These are phyloP conservation scores for Geranium incanum DNA, from an alignment of 441 rosid species.

Conservation along the genomic window DNA sequence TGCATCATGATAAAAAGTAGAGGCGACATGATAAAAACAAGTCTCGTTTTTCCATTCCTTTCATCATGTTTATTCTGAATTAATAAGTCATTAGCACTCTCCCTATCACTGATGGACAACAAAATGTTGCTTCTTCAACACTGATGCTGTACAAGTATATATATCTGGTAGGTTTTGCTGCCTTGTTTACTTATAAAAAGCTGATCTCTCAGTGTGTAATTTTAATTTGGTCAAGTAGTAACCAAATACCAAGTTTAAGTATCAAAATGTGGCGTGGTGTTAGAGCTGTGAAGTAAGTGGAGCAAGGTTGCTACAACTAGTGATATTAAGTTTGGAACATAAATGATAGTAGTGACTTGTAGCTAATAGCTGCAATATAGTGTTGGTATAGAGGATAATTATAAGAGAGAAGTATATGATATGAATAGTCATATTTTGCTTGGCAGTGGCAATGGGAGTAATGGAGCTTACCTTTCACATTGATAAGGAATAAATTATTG, in stretches of 20 bases:
- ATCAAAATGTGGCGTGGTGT: neutral
- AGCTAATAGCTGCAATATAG: neutral
- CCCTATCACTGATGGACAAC: too few species aligned
- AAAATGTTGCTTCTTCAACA: neutral
- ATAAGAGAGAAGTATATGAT: too few species aligned
- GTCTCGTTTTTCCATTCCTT: neutral
- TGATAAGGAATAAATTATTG: neutral
- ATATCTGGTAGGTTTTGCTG: neutral
- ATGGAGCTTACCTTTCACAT: neutral
- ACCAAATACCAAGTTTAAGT: neutral
- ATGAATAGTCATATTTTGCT: neutral
- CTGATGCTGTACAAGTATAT: too few species aligned
- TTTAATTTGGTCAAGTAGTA: neutral
- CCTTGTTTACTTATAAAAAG: neutral
- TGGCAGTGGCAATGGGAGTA: neutral
- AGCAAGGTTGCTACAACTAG: too few species aligned
- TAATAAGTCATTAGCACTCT: too few species aligned
- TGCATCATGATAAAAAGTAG: neutral
- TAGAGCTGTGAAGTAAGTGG: too few species aligned
- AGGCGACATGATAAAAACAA: neutral
- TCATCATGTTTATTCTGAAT: neutral
- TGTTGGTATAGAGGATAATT: too few species aligned
- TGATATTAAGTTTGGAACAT: too few species aligned
- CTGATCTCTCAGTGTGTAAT: neutral
- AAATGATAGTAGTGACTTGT: too few species aligned